Conservation (phyloP, 768 basidiomycete species). For the Terana coerulea region DNA sequence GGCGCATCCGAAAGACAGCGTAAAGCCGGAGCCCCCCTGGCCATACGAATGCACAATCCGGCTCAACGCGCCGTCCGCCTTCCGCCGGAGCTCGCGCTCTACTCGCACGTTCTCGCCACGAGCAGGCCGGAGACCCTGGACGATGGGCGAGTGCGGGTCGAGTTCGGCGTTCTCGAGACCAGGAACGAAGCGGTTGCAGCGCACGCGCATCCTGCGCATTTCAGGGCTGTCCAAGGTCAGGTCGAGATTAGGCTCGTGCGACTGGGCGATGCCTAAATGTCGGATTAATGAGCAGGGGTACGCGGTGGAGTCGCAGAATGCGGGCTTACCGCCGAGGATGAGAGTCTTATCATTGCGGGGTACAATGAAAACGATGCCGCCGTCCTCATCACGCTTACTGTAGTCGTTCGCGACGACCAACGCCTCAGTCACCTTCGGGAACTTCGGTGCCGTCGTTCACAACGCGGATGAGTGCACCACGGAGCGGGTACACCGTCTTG, state of each 20-base stretch:
- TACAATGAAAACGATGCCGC: conserved; percentile 29
- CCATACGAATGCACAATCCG: conserved; percentile 21
- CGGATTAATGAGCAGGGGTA: background rate
- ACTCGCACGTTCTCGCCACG: conserved; percentile 18
- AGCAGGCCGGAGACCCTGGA: conserved; percentile 18
- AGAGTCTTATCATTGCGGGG: conserved; percentile 32
- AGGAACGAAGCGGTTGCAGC: conserved; percentile 18
- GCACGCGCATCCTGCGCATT: conserved; percentile 16
- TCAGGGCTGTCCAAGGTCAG: conserved; percentile 19
- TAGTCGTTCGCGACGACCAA: conserved; percentile 32
- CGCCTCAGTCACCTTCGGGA: conserved; percentile 32
- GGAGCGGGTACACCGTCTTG: conserved; percentile 31
- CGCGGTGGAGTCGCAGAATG: too few relatives aligned
- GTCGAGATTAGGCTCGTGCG: conserved; percentile 16
- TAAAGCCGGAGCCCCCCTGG: conserved; percentile 20
- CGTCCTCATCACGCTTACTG: conserved; percentile 22
- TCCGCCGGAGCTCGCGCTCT: conserved; percentile 15
- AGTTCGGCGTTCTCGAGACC: conserved; percentile 15
- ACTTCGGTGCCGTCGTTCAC: conserved; percentile 33
- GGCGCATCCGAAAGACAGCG: conserved; percentile 22
- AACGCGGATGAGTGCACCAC: conserved; percentile 29
- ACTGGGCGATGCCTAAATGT: conserved; percentile 16
- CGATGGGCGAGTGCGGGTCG: conserved; percentile 15
- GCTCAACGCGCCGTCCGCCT: conserved; percentile 14
- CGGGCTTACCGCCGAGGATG: conserved; percentile 24